Base-by-base conservation (phyloP, 164 flowering plant species). In the Umbilicus rupestris region DNA sequence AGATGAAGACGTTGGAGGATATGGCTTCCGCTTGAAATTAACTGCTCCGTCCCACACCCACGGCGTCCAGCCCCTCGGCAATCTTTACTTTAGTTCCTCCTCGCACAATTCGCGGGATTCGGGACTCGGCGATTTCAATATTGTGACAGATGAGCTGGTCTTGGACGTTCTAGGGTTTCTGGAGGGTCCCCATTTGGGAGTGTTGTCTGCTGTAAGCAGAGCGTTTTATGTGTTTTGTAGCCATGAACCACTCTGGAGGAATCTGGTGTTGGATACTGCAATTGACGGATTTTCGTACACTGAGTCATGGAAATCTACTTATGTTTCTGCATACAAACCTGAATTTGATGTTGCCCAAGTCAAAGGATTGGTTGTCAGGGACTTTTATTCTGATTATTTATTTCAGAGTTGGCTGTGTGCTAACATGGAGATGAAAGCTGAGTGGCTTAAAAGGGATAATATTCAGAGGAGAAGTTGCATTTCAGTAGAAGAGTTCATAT, bases 331-430 rank as follows among this genome's bases (percentile, higher is more conserved):
- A 47, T 64, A 20, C 52, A 70, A 66, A 11, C 87, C 82, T 58
- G 28, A 49, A 3, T 81, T 78, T 66, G 72, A 39, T 44, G 57
- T 67, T 31, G 44, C 66, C 5, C 72, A 30, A 26, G 3, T 20
- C 30, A 62, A 50, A 57, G 63, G 37, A 73, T 69, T 31, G 74
- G 80, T 55, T 73, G 82, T 94, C 35, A 78, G 94, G 70, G 90
- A 91, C 49, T 94, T 94, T 69, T 94, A 88, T 72, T 91, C 97
- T 31, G 97, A 95, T 76, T 95, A 92, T 80, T 79, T 92, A 70
- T 95, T 95, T 63, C 99, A 92, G 75, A 95, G 99, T 65, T 95
- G 99, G 97, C 78, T 95, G 2, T 95, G 99, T 80, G 96, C 96
- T 19, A 91, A 78, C 75, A 90, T 95, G 62, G 99, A 88, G 79